Base-by-base conservation (phyloP, 2,329 filamentous ascomycete species). In the Colletotrichum spaethianum region DNA sequence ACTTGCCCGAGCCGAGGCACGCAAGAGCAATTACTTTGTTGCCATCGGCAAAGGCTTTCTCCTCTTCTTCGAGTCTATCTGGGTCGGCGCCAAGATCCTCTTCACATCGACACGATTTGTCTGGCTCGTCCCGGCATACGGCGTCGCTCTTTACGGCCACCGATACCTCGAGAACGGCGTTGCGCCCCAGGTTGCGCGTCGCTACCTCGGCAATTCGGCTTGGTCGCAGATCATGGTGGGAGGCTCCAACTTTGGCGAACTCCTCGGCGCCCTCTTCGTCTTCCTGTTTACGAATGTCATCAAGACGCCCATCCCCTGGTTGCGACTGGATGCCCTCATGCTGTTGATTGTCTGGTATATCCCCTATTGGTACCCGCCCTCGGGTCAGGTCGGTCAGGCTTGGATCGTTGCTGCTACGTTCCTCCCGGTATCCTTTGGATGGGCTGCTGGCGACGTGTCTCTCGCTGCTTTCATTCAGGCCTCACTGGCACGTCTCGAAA, bases 401-500 rank as follows among this genome's bases (percentile, higher is more conserved):
- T 87, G 69, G 69, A 38, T 72, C 23, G 64, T 63, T 12, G 64
- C 69, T 9, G 69, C 64, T 4, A 68, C 69, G 83, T 85, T 87
- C 69, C 77, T 86, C 28, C 85, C 85, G 2, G 81, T 86, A 61
- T 83, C 82, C 3, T 86, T 87, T 62, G 85, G 85, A 26, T 88
- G 86, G 86, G 86, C 86, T 0, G 86, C 86, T 4, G 85, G 86
- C 18, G 86, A 88, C 65, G 85, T 87, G 18, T 86, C 84, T 4
- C 82, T 87, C 0, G 83, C 84, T 1, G 86, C 86, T 1, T 87
- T 87, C 75, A 86, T 87, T 60, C 86, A 88, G 75, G 84, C 86
- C 4, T 83, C 83, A 7, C 80, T 87, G n/a, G 80, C 83, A 0
- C 80, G 84, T 31, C 79, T 84, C 33, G 86, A 87, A 73, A 79